Evolutionary conservation across 148 eudicot genomes (phyloP).

Genomic region (Vaccinium vitisidaea): DNA sequence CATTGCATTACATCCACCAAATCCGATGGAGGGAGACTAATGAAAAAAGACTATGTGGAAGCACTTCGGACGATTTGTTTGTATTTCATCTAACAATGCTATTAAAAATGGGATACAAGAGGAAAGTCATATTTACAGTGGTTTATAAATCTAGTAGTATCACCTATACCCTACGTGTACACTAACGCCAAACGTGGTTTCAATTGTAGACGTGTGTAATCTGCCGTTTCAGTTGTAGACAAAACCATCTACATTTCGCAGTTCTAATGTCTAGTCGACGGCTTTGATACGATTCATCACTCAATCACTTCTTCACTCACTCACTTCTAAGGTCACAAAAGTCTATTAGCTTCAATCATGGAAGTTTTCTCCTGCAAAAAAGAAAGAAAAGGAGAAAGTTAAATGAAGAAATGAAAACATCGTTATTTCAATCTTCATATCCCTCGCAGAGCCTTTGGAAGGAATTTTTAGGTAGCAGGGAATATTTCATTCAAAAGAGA

Average conservation of each 20-base stretch:
- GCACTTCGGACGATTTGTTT: neutral
- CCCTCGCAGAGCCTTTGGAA: neutral
- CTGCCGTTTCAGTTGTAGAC: neutral
- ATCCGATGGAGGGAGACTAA: neutral
- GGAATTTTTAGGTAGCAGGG: neutral
- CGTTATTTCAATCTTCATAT: neutral
- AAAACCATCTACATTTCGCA: neutral
- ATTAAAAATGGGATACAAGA: neutral
- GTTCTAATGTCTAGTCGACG: slow-evolving; percentile 3
- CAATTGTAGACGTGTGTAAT: neutral
- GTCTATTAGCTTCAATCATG: slow-evolving; percentile 50
- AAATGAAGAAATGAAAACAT: neutral
- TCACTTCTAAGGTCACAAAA: slow-evolving; percentile 24
- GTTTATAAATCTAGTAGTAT: neutral
- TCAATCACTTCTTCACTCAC: neutral
- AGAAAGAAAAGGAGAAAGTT: neutral
- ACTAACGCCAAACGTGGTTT: neutral
- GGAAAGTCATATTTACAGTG: neutral
- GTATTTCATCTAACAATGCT: slow-evolving; percentile 7
- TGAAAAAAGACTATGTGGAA: neutral
- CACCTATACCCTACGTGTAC: neutral
- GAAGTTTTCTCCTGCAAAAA: slow-evolving; percentile 63
- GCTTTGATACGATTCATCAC: neutral
- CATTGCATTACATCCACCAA: neutral
- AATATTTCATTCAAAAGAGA: neutral